Percentiles rank a stretch among this genome's conserved stretches.
These are phyloP conservation scores for Hericium rajendrae DNA, from an alignment of 768 basidiomycete genomes.

Conservation along the genomic window DNA sequence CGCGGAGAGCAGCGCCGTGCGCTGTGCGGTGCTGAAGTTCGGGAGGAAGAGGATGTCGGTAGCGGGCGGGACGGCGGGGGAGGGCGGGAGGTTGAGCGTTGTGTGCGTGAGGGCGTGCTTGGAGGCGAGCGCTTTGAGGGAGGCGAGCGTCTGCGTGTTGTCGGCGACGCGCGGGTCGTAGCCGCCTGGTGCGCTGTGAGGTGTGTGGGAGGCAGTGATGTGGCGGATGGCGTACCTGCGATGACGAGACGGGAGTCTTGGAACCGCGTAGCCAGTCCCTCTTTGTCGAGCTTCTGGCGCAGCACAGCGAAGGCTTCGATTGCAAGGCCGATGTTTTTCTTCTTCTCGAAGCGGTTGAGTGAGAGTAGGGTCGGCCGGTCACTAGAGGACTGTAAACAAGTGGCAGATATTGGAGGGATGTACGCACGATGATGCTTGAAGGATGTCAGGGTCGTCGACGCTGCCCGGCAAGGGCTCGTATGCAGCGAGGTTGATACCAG, in stretches of 20 bases:
- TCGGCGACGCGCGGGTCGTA: slow-evolving; percentile 85
- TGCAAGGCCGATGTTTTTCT: slow-evolving; percentile 85
- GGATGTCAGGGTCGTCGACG: slow-evolving; percentile 38
- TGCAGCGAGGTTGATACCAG: slow-evolving; percentile 77
- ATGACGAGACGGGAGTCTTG: slow-evolving; percentile 59
- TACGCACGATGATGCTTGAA: slow-evolving; percentile 49
- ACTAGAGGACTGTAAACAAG: slow-evolving; percentile 24
- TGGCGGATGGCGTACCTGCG: slow-evolving; percentile 39
- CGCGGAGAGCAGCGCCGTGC: slow-evolving; percentile 67
- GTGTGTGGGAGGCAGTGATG: background rate
- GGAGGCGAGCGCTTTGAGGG: slow-evolving; percentile 51
- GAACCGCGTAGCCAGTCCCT: slow-evolving; percentile 11
- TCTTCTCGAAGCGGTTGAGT: slow-evolving; percentile 90
- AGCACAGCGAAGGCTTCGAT: slow-evolving; percentile 66
- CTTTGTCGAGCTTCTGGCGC: slow-evolving; percentile 18
- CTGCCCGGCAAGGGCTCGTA: slow-evolving; percentile 42
- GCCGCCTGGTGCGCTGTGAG: slow-evolving; percentile 45
- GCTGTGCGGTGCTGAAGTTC: slow-evolving; percentile 81
- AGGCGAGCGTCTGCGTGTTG: slow-evolving; percentile 60
- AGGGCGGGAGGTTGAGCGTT: slow-evolving; percentile 29
- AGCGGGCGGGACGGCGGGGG: slow-evolving; percentile 26
- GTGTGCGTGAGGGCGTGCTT: slow-evolving; percentile 43
- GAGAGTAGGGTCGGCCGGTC: slow-evolving; percentile 71
- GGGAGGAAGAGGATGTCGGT: slow-evolving; percentile 81
- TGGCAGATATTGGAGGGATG: background rate